Conservation (phyloP, 2,329 filamentous ascomycete species). For the Stachybotrys echinatus region DNA sequence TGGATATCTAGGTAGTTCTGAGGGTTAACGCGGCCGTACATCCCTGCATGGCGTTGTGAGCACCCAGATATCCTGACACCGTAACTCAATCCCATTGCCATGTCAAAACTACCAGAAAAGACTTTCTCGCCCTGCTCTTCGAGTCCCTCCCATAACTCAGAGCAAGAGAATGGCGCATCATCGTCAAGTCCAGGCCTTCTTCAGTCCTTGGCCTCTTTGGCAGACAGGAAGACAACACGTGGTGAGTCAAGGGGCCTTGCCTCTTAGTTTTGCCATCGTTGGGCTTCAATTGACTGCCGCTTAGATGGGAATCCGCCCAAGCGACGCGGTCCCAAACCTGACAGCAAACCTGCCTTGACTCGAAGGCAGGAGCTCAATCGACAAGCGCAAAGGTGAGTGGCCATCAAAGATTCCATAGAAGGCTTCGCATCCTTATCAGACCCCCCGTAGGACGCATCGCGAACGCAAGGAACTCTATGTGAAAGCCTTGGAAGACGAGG, state of each 20-base stretch:
- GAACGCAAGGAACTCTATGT: slow-evolving; percentile 97
- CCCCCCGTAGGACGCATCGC: slow-evolving; percentile 77
- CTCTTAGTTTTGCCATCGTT: not conserved
- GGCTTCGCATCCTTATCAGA: not conserved
- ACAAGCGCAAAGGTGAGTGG: slow-evolving; percentile 80
- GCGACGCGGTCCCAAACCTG: slow-evolving; percentile 88
- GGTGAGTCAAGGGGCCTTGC: slow-evolving; percentile 39
- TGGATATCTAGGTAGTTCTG: too few relatives aligned
- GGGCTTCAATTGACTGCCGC: not conserved
- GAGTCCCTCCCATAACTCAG: slow-evolving; percentile 33
- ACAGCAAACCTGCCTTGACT: slow-evolving; percentile 90
- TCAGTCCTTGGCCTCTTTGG: slow-evolving; percentile 58
- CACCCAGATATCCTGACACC: too few relatives aligned
- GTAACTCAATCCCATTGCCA: not conserved
- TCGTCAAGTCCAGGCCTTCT: slow-evolving; percentile 54
- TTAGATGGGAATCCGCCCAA: slow-evolving; percentile 82
- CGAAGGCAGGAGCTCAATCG: slow-evolving; percentile 90
- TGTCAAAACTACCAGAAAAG: not conserved
- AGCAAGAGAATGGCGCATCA: slow-evolving; percentile 32
- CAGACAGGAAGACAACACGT: slow-evolving; percentile 72
- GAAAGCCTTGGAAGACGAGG: slow-evolving; percentile 87
- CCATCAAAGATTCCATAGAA: not conserved
- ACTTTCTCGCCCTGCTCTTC: slow-evolving; percentile 39
- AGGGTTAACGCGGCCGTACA: too few relatives aligned
- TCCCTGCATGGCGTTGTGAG: too few relatives aligned